A percentile compares a stretch with the other conserved stretches of the same genome.
These are phyloP conservation scores for Tolypocladium amazonense DNA, from an alignment of 2,329 filamentous ascomycete genomes.

Conservation along the genomic window DNA sequence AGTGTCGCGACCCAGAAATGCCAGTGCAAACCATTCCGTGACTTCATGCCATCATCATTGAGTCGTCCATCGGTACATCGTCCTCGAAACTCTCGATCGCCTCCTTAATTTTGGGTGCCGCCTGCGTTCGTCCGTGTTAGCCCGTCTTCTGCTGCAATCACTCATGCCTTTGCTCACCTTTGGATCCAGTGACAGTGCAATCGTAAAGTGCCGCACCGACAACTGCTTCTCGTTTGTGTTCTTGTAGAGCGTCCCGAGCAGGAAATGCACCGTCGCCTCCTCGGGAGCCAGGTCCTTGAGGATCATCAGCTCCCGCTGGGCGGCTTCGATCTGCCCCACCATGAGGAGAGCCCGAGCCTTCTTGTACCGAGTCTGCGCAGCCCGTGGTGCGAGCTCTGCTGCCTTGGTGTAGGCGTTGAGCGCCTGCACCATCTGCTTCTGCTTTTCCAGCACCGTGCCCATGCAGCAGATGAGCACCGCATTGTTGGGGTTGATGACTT, in stretches of 20 bases:
- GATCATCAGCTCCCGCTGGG: slow-evolving; percentile 74
- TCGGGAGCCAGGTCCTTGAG: slow-evolving; percentile 87
- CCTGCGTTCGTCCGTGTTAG: slow-evolving; percentile 37
- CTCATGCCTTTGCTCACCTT: slow-evolving; percentile 51
- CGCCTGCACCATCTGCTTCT: slow-evolving; percentile 70
- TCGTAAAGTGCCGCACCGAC: slow-evolving; percentile 90
- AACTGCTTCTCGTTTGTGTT: slow-evolving; percentile 59
- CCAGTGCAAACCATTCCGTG: slow-evolving; percentile 8
- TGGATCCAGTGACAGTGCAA: slow-evolving; percentile 88
- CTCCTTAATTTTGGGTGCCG: slow-evolving; percentile 89
- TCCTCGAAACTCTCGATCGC: slow-evolving; percentile 88
- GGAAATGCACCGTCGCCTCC: slow-evolving; percentile 91
- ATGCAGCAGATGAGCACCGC: slow-evolving; percentile 88
- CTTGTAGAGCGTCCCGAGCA: slow-evolving; percentile 78
- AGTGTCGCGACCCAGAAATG: not conserved
- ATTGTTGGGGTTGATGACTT: slow-evolving; percentile 86
- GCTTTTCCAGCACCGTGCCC: slow-evolving; percentile 78
- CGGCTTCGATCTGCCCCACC: slow-evolving; percentile 57
- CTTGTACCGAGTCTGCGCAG: slow-evolving; percentile 80
- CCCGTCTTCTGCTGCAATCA: not conserved
- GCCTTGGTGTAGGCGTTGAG: slow-evolving; percentile 75
- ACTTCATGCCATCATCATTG: slow-evolving; percentile 49
- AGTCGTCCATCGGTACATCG: slow-evolving; percentile 60
- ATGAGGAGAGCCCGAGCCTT: slow-evolving; percentile 82
- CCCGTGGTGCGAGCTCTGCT: slow-evolving; percentile 69